Evolutionary conservation across 1,284 basidiomycete species (phyloP).

Genomic region (Ustilago tritici): DNA sequence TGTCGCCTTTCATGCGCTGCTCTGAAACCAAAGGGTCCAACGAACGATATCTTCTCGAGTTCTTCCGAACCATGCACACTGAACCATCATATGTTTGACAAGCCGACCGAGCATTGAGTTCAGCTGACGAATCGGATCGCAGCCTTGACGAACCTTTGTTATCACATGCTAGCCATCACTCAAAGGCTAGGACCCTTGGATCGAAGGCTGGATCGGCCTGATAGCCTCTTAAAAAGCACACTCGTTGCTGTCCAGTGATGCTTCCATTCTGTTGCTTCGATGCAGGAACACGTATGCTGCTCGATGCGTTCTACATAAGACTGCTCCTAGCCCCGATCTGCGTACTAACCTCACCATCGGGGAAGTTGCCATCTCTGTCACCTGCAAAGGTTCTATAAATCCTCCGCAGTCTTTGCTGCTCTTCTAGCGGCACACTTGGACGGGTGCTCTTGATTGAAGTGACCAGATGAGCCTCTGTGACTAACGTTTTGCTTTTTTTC

Average conservation of each 20-base stretch:
- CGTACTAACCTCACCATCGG: slow-evolving; percentile 60
- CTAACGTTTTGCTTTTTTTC: slow-evolving; percentile 36
- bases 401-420: slow-evolving; percentile 52
- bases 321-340: slow-evolving; percentile 63
- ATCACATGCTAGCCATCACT: neutral
- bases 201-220: neutral
- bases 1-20: no score
- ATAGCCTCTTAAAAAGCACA: neutral
- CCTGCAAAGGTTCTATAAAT: slow-evolving; percentile 66
- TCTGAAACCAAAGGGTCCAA: no score
- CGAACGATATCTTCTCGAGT: neutral
- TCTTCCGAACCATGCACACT: slow-evolving; percentile 1
- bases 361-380: slow-evolving; percentile 62
- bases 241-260: neutral
- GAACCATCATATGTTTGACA: neutral
- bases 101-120: neutral
- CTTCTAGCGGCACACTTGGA: slow-evolving; percentile 63
- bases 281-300: neutral
- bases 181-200: neutral
- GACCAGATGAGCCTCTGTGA: slow-evolving; percentile 56
- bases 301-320: slow-evolving; percentile 55
- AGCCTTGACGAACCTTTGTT: neutral
- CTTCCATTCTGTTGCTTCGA: neutral
- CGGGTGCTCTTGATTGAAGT: slow-evolving; percentile 60
- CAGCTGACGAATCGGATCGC: neutral